Conservation (phyloP, 371 early-diverging fungal species). For the Mortierella sp. region DNA sequence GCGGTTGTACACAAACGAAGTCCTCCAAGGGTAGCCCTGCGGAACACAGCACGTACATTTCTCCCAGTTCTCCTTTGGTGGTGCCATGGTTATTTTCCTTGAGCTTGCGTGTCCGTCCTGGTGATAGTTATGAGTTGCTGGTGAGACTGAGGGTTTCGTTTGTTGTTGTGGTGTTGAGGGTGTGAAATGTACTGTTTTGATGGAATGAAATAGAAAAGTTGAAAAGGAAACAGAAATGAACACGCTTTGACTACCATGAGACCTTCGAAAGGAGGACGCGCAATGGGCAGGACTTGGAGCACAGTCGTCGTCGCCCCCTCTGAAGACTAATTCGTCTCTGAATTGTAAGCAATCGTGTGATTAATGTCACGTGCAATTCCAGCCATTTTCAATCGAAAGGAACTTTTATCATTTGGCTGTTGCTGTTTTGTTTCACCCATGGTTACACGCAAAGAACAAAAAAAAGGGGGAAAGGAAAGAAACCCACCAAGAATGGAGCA, state of each 20-base stretch:
- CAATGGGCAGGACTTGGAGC: background rate
- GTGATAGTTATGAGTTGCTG: background rate
- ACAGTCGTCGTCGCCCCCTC: background rate
- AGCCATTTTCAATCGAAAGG: background rate
- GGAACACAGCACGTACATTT: slow-evolving; percentile 78
- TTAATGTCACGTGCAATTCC: background rate
- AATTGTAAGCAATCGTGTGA: background rate
- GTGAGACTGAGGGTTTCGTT: background rate
- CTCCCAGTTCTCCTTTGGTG: slow-evolving; percentile 93
- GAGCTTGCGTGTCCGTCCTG: background rate
- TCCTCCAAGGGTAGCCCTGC: background rate
- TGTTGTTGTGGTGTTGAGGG: background rate
- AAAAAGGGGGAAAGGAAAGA: too few species aligned
- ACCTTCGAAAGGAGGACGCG: slow-evolving; percentile 3
- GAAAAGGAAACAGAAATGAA: background rate
- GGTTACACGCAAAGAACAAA: too few species aligned
- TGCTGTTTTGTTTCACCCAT: background rate
- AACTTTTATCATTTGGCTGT: background rate
- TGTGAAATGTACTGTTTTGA: slow-evolving; percentile 4
- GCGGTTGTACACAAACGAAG: background rate
- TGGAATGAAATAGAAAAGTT: background rate
- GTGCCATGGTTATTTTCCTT: slow-evolving; percentile 51
- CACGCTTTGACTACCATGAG: slow-evolving; percentile 16
- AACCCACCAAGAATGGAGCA: too few species aligned
- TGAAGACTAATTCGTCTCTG: background rate